phyloP scores from a whole-genome alignment of 2,329 filamentous ascomycete species.

The Aspergillus chevalieri region DNA sequence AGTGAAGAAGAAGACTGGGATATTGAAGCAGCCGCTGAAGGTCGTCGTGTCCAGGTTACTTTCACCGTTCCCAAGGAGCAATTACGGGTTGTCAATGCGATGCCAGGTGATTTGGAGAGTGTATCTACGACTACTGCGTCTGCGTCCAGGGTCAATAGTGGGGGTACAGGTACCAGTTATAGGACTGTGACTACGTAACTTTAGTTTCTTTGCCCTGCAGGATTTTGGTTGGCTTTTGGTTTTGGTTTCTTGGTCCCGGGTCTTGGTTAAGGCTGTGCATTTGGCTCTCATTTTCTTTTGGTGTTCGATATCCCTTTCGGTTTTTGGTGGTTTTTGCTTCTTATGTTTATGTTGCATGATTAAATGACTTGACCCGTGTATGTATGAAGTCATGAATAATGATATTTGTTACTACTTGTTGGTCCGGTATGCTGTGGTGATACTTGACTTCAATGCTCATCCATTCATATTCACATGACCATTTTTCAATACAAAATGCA shows the following conservation, averaged over 20 bases:
- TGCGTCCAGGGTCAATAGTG: constrained; percentile 18
- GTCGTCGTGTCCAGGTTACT: constrained; percentile 71
- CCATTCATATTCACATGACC: too few species aligned
- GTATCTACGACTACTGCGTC: constrained; percentile 26
- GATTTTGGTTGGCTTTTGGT: constrained; percentile 2
- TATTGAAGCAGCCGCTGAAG: constrained; percentile 66
- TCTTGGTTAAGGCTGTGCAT: neutral
- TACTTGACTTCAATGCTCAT: neutral
- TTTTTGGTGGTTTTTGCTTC: neutral
- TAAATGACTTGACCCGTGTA: neutral
- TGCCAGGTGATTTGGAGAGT: constrained; percentile 29
- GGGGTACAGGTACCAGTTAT: neutral
- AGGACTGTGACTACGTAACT: constrained; percentile 11
- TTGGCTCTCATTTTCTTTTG: neutral
- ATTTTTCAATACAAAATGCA: neutral
- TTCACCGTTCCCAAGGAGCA: constrained; percentile 88
- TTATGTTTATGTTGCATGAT: neutral
- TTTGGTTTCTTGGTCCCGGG: neutral
- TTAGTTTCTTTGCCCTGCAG: neutral
- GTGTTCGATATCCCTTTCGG: neutral
- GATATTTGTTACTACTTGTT: neutral
- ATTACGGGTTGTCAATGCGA: constrained; percentile 82
- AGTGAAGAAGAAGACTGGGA: constrained; percentile 52
- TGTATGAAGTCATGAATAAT: neutral
- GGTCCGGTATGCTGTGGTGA: neutral